These are phyloP conservation scores for Chrysanthemum makinoi DNA, from an alignment of 129 eudicot species.

Conservation along the genomic window DNA sequence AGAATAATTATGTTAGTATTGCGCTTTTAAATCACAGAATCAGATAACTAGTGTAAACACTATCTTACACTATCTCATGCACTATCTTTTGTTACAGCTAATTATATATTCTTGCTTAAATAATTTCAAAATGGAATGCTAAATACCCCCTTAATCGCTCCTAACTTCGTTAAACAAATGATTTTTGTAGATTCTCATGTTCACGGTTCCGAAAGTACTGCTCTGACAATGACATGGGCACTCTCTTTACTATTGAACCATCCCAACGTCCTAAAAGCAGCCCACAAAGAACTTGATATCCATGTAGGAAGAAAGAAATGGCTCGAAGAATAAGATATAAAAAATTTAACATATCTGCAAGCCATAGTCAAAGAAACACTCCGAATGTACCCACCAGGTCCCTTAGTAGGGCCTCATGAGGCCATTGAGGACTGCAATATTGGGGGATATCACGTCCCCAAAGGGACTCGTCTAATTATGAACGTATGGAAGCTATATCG, in stretches of 20 bases:
- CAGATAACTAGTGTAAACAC: no score
- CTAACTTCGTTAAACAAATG: neutral
- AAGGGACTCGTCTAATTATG: conserved; percentile 41
- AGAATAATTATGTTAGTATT: neutral
- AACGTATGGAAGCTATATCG: conserved; percentile 59
- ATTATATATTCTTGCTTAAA: neutral
- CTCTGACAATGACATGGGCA: conserved; percentile 48
- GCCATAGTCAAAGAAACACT: conserved; percentile 52
- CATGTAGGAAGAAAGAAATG: conserved; percentile 37
- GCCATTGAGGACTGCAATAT: conserved; percentile 45
- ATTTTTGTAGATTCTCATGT: conserved; percentile 36
- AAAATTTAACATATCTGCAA: conserved; percentile 34
- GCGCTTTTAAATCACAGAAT: neutral
- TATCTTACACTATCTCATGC: no score
- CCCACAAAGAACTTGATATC: conserved; percentile 37
- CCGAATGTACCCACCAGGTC: conserved; percentile 64
- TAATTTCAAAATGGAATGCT: neutral
- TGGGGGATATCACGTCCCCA: conserved; percentile 31
- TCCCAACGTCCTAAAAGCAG: conserved; percentile 21
- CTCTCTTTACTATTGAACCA: conserved; percentile 47
- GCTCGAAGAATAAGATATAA: conserved; percentile 48
- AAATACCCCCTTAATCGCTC: no score
- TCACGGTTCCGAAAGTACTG: conserved; percentile 58
- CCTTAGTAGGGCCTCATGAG: conserved; percentile 47
- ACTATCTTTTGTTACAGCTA: no score